phyloP scores from a whole-genome alignment of 1,284 basidiomycete genomes.

The Trichosporon coremiiforme region DNA sequence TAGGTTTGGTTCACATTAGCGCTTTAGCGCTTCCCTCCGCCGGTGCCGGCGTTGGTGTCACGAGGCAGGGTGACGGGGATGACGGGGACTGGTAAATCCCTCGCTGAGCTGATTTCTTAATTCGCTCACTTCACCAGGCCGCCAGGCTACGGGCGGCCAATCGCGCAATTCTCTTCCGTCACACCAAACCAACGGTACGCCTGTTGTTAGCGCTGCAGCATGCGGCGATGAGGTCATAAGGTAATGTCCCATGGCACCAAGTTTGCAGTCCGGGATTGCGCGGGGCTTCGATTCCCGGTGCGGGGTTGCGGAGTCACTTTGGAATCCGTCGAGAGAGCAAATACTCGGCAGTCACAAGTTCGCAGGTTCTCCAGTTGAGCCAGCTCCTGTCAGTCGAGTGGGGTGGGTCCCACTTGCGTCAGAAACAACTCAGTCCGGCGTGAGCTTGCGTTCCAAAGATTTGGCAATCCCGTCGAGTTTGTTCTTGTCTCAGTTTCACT shows the following conservation, averaged over 20 bases:
- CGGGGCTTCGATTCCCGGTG: not conserved
- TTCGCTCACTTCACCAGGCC: no score
- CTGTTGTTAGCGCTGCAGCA: not conserved
- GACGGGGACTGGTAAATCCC: conserved; percentile 7
- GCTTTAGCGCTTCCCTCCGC: not conserved
- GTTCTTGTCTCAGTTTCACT: not conserved
- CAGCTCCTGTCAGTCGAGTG: not conserved
- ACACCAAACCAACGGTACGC: no score
- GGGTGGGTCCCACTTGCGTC: not conserved
- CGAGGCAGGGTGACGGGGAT: not conserved
- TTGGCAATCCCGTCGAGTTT: not conserved
- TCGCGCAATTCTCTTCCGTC: not conserved
- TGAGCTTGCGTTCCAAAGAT: not conserved
- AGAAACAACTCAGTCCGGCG: not conserved
- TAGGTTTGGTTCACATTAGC: not conserved
- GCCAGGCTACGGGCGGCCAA: not conserved
- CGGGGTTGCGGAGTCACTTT: conserved; percentile 6
- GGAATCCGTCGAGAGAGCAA: not conserved
- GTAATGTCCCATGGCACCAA: not conserved
- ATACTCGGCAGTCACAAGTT: no score
- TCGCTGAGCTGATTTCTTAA: not conserved
- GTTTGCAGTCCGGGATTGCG: not conserved
- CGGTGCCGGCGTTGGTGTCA: not conserved
- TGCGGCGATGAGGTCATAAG: not conserved
- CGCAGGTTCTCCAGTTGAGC: not conserved